A percentile compares a stretch with the other conserved stretches of the same genome.
phyloP scores from a whole-genome alignment of 2,329 filamentous ascomycete genomes.

The Furcasterigmium furcatum region DNA sequence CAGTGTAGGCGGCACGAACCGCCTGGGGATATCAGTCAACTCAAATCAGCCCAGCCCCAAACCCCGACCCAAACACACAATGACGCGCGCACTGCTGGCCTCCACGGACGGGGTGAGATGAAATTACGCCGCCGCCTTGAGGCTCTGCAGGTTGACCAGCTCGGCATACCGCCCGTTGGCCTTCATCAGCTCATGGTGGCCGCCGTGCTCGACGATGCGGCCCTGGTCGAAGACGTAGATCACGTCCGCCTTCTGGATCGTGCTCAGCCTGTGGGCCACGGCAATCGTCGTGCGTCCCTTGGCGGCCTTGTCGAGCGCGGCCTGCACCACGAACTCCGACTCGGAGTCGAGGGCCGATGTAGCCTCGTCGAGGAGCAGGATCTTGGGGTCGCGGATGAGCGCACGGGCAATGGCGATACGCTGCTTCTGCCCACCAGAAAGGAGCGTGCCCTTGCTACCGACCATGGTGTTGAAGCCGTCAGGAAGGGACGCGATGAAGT shows the following conservation, averaged over 20 bases:
- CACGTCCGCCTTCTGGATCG: slow-evolving; percentile 89
- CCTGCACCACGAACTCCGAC: slow-evolving; percentile 77
- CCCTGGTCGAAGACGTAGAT: slow-evolving; percentile 98
- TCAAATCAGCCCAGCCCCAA: too few species aligned
- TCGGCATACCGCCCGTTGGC: slow-evolving; percentile 72
- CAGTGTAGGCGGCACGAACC: too few species aligned
- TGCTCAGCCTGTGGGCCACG: slow-evolving; percentile 86
- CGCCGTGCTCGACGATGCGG: slow-evolving; percentile 79
- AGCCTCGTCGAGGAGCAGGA: slow-evolving; percentile 80
- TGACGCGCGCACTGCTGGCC: too few species aligned
- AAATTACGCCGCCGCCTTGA: slow-evolving; percentile 57
- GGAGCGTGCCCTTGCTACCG: slow-evolving; percentile 79
- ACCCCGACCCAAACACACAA: too few species aligned
- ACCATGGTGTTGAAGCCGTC: slow-evolving; percentile 85
- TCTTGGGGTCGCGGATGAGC: slow-evolving; percentile 83
- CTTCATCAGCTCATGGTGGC: slow-evolving; percentile 69
- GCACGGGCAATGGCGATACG: slow-evolving; percentile 91
- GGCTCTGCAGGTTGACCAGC: slow-evolving; percentile 75
- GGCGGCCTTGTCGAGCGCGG: slow-evolving; percentile 75
- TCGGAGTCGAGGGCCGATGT: slow-evolving; percentile 75
- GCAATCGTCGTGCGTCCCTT: slow-evolving; percentile 88
- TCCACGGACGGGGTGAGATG: too few species aligned
- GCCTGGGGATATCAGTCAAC: too few species aligned
- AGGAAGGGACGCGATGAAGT: slow-evolving; percentile 82
- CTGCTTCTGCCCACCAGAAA: slow-evolving; percentile 92